phyloP scores from a whole-genome alignment of 1,284 basidiomycete genomes.

The Fomitiporia mediterranea region DNA sequence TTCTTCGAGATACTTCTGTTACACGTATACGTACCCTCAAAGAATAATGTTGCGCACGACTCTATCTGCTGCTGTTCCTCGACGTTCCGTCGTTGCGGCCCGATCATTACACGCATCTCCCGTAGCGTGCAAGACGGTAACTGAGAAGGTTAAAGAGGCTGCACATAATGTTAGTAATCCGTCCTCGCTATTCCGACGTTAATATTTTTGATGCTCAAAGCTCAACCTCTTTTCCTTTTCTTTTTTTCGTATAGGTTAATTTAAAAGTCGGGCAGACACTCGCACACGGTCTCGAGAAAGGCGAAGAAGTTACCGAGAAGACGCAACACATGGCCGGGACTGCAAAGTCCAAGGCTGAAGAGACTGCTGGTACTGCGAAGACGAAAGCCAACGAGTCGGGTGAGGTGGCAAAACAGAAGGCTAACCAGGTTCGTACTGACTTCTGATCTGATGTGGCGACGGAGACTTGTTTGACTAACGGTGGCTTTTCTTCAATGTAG shows the following conservation, averaged over 20 bases:
- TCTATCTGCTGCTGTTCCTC: slow-evolving; percentile 21
- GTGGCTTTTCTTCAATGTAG: slow-evolving; percentile 27
- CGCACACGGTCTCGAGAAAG: slow-evolving; percentile 60
- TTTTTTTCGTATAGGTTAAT: slow-evolving; percentile 43
- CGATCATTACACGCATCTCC: slow-evolving; percentile 47
- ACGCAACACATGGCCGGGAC: slow-evolving; percentile 44
- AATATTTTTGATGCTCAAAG: background rate
- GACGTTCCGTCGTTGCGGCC: slow-evolving; percentile 24
- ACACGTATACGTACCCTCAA: background rate
- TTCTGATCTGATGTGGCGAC: too few relatives aligned
- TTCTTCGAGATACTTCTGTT: too few relatives aligned
- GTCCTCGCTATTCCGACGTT: too few relatives aligned
- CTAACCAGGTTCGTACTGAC: slow-evolving; percentile 37
- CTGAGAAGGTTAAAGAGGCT: slow-evolving; percentile 57
- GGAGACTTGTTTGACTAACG: too few relatives aligned
- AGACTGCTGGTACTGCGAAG: slow-evolving; percentile 33
- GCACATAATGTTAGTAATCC: slow-evolving; percentile 56
- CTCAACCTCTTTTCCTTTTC: background rate
- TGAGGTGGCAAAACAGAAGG: slow-evolving; percentile 30
- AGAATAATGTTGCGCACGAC: slow-evolving; percentile 27
- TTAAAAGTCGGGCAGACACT: slow-evolving; percentile 54
- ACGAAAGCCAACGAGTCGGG: slow-evolving; percentile 34
- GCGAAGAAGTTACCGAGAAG: slow-evolving; percentile 50
- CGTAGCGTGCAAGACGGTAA: slow-evolving; percentile 44
- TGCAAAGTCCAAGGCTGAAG: slow-evolving; percentile 31